Conservation (phyloP, 2,329 filamentous ascomycete genomes). For the Aspergillus vadensis region DNA sequence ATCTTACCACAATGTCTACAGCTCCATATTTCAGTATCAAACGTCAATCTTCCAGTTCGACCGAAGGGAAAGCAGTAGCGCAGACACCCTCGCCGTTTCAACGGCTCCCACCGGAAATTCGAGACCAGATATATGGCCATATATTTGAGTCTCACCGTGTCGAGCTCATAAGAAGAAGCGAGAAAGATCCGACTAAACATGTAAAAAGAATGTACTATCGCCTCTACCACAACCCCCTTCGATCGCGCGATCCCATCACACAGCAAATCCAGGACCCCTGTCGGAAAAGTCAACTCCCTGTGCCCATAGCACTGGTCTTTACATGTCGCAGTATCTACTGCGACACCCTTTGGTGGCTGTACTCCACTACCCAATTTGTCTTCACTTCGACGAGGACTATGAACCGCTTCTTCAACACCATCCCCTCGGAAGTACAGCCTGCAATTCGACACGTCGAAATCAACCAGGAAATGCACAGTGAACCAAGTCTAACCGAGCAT, state of each 20-base stretch:
- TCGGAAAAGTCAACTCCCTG: too few species aligned
- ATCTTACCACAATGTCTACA: background rate
- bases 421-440: slow-evolving; percentile 59
- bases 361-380: slow-evolving; percentile 40
- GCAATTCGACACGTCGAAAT: slow-evolving; percentile 47
- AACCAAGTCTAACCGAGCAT: slow-evolving; percentile 20
- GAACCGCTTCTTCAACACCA: slow-evolving; percentile 34
- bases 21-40: background rate
- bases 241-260: slow-evolving; percentile 22
- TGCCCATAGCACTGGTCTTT: slow-evolving; percentile 57
- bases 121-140: slow-evolving; percentile 67
- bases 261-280: background rate
- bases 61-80: background rate
- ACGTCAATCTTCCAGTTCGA: background rate
- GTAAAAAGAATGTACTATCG: slow-evolving; percentile 64
- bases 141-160: slow-evolving; percentile 52
- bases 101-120: slow-evolving; percentile 65
- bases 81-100: background rate
- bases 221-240: slow-evolving; percentile 56
- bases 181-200: slow-evolving; percentile 31
- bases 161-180: slow-evolving; percentile 17
- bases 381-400: slow-evolving; percentile 21
- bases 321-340: slow-evolving; percentile 62
- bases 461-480: slow-evolving; percentile 28
- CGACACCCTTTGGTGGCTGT: slow-evolving; percentile 68